Base-by-base conservation (phyloP, 345 rosid species). In the Rhodomyrtus tomentosa region DNA sequence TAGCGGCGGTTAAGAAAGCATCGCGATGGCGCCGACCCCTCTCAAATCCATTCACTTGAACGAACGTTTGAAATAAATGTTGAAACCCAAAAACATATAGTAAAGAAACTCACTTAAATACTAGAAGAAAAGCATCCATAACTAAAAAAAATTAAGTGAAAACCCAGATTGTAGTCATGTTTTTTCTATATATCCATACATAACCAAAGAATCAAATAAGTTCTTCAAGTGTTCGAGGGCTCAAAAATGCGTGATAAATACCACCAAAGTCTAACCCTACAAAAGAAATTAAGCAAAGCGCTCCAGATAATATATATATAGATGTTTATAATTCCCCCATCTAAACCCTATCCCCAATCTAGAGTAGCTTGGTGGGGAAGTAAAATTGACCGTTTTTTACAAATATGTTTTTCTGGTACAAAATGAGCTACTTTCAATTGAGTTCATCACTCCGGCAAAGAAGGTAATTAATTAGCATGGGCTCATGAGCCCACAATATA, bases 391-490 rank as follows among this genome's bases (percentile, higher is more conserved):
- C 82, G 48, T 68, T 40, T 48, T 87, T 76, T 81, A n/a, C 53
- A 59, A 83, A 87, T 81, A 29, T 54, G 82, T 40, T 80, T 87
- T 32, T 84, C 8, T 24, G 11, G 22, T 50, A 81, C 56, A 73
- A 84, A 81, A 81, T 72, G 86, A 85, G 84, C 51, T 84, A 82
- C 76, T 82, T 85, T 85, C 54, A 22, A 85, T 82, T 82, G 82
- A 54, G 84, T 85, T 29, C 21, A 24, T 81, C 48, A 59, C 55
- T 18, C 22, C 5, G 1, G 42, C 42, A 6, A 62, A 62, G 5
- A 32, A 62, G 2, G 7, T 24, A 62, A 62, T 62, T 32, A 58
- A 32, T 24, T 42, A 2, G 22, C 7, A 10, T 36, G 7, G 24
- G 13, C 25, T 68, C 25, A 18, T 68, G 21, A 18, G 42, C 42